Percentiles rank a stretch among this genome's conserved stretches.
Evolutionary conservation across 1,139 yeast species (phyloP).

Genomic region (Magnusiomyces magnusii): DNA sequence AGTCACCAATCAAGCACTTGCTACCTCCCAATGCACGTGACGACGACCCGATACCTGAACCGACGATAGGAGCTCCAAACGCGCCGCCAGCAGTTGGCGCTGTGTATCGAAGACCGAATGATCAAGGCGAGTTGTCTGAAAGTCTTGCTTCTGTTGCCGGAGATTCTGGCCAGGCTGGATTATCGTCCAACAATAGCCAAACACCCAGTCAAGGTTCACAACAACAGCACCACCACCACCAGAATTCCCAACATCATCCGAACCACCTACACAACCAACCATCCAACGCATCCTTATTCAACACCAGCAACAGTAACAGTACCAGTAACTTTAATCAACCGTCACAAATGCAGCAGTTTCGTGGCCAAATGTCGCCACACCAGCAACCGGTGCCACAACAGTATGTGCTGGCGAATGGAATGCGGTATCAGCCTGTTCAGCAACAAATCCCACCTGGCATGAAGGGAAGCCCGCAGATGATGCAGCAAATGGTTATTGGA

Average conservation of each 20-base stretch:
- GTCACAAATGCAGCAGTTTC: conserved; percentile 1
- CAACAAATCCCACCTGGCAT: background rate
- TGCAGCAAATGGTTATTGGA: conserved; percentile 1
- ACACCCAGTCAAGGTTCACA: background rate
- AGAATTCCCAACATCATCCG: background rate
- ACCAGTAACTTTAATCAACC: background rate
- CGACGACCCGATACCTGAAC: conserved; percentile 72
- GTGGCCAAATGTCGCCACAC: conserved; percentile 5
- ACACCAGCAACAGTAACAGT: background rate
- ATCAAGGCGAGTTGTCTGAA: conserved; percentile 65
- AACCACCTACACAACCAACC: background rate
- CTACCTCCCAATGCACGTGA: conserved; percentile 69
- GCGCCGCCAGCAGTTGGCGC: conserved; percentile 94
- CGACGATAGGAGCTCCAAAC: conserved; percentile 67
- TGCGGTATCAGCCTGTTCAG: background rate
- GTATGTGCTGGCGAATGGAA: background rate
- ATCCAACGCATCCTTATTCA: background rate
- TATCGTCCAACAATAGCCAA: background rate
- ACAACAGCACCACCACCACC: background rate
- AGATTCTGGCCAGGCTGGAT: conserved; percentile 18
- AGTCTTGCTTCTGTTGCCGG: conserved; percentile 46
- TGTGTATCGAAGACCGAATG: conserved; percentile 69
- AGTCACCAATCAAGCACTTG: conserved; percentile 75
- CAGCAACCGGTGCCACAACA: background rate
- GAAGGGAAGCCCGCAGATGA: background rate